A percentile compares a stretch with the other conserved stretches of the same genome.
Evolutionary conservation across 2,329 filamentous ascomycete species (phyloP).

Genomic region (Sporothrix phasma): DNA sequence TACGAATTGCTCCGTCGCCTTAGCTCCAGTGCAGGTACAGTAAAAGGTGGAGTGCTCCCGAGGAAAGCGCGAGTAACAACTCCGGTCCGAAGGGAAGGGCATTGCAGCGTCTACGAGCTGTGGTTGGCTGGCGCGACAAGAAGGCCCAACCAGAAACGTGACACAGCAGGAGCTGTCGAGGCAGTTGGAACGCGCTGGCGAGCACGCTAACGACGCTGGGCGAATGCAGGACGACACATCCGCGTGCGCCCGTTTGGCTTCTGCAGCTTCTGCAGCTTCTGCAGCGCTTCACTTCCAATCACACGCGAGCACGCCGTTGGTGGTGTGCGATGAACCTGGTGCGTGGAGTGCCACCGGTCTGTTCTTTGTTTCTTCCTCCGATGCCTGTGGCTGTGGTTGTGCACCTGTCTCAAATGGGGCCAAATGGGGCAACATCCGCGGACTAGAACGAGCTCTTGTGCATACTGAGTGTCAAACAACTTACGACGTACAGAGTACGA

Average conservation of each 20-base stretch:
- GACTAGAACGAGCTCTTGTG: background rate
- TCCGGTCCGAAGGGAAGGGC: background rate
- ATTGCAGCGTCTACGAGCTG: background rate
- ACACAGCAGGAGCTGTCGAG: background rate
- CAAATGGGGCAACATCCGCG: background rate
- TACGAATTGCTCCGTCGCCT: background rate
- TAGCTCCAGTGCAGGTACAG: background rate
- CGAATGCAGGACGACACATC: constrained; percentile 10
- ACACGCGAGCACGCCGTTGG: background rate
- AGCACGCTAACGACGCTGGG: constrained; percentile 5
- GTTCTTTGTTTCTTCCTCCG: background rate
- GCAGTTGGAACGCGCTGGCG: background rate
- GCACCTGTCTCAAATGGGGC: background rate
- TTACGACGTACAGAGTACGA: too few relatives aligned
- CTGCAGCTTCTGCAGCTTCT: background rate
- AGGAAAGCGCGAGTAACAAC: background rate
- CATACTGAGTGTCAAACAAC: too few relatives aligned
- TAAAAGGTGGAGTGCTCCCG: too few relatives aligned
- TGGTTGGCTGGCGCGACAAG: constrained; percentile 10
- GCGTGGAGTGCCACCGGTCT: background rate
- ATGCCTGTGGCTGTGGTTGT: background rate
- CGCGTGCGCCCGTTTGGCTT: constrained; percentile 8
- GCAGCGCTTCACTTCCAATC: constrained; percentile 17
- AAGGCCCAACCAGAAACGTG: background rate
- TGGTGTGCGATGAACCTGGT: background rate